phyloP scores from a whole-genome alignment of 2,329 filamentous ascomycete genomes.

The Penicillium aurantiogriseum region DNA sequence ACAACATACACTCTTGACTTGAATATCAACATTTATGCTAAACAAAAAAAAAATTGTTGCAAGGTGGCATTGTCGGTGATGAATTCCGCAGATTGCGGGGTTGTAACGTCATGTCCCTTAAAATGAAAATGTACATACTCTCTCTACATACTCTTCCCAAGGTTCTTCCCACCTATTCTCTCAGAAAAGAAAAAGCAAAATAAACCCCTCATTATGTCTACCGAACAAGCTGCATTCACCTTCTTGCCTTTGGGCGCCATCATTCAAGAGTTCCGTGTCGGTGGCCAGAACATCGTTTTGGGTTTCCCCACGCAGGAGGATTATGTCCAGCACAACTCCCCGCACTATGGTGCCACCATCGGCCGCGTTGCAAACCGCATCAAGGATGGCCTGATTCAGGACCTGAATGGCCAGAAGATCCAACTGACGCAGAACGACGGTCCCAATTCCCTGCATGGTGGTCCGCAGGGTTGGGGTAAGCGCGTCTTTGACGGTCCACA shows the following conservation, averaged over 20 bases:
- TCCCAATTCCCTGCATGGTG: slow-evolving; percentile 73
- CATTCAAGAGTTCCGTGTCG: slow-evolving; percentile 71
- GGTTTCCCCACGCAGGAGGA: slow-evolving; percentile 73
- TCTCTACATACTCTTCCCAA: not conserved
- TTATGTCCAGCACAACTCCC: slow-evolving; percentile 71
- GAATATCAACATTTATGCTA: slow-evolving; percentile 7
- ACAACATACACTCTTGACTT: not conserved
- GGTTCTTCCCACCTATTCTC: not conserved
- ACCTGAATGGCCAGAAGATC: slow-evolving; percentile 71
- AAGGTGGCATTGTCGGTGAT: slow-evolving; percentile 10
- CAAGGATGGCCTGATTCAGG: slow-evolving; percentile 65
- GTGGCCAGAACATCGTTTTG: slow-evolving; percentile 81
- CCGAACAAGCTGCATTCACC: slow-evolving; percentile 41
- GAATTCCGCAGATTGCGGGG: slow-evolving; percentile 24
- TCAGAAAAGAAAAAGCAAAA: not conserved
- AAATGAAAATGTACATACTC: not conserved
- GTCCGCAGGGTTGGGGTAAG: slow-evolving; percentile 62
- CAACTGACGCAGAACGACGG: slow-evolving; percentile 72
- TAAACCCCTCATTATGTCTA: slow-evolving; percentile 16
- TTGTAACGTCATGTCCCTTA: slow-evolving; percentile 20
- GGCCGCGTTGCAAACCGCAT: slow-evolving; percentile 82
- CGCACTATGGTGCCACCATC: slow-evolving; percentile 91
- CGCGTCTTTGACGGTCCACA: slow-evolving; percentile 52
- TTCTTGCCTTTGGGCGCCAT: slow-evolving; percentile 49
- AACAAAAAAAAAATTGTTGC: not conserved